These are phyloP conservation scores for Triangularia setosa DNA, from an alignment of 2,329 filamentous ascomycete species.

Conservation along the genomic window DNA sequence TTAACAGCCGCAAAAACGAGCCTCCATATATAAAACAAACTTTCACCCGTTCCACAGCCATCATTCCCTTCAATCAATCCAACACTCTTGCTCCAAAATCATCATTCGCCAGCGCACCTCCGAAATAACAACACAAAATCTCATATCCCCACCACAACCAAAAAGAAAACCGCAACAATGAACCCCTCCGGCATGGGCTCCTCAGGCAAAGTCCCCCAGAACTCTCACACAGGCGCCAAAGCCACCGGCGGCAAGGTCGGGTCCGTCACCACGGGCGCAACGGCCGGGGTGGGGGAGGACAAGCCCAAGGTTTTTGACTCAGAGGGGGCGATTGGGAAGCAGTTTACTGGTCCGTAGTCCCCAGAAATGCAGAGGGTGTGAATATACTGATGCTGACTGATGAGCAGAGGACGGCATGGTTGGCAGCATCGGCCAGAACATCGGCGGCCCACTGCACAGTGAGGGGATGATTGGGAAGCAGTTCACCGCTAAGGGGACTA, in stretches of 20 bases:
- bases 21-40: background rate
- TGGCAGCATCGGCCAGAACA: conserved; percentile 25
- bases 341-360: conserved; percentile 46
- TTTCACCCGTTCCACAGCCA: background rate
- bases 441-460: conserved; percentile 48
- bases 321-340: conserved; percentile 49
- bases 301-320: conserved; percentile 44
- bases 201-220: conserved; percentile 10
- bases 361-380: background rate
- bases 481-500: conserved; percentile 49
- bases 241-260: conserved; percentile 21
- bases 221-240: conserved; percentile 18
- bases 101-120: no score
- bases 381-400: background rate
- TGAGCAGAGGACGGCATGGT: conserved; percentile 35
- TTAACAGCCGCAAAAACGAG: background rate
- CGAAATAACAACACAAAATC: background rate
- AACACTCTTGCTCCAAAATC: background rate
- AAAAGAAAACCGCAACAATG: background rate
- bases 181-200: background rate
- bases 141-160: background rate
- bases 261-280: conserved; percentile 25
- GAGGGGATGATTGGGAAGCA: conserved; percentile 52
- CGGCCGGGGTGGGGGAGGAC: conserved; percentile 24
- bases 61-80: background rate